Conservation (phyloP, 2,329 filamentous ascomycete species). For the Saccharata proteae region DNA sequence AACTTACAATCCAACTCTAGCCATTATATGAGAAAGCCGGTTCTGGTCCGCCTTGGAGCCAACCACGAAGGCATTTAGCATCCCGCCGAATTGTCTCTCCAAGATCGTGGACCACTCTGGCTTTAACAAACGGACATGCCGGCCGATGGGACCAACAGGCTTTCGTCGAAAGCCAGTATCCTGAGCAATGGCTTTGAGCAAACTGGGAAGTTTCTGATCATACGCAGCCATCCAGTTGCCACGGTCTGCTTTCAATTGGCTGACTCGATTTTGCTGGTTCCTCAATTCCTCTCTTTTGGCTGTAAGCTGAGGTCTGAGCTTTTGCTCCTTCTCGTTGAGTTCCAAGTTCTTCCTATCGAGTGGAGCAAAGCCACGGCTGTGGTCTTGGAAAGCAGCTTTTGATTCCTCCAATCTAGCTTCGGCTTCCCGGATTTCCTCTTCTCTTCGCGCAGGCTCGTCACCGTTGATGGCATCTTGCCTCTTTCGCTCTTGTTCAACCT, state of each 20-base stretch:
- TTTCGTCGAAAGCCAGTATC: constrained; percentile 56
- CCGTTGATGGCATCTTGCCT: constrained; percentile 54
- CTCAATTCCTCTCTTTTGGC: too few species aligned
- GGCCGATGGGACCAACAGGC: constrained; percentile 75
- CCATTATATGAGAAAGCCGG: constrained; percentile 56
- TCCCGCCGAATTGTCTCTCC: constrained; percentile 61
- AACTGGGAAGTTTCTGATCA: constrained; percentile 43
- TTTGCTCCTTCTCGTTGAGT: too few species aligned
- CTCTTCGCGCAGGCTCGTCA: constrained; percentile 52
- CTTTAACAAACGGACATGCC: constrained; percentile 62
- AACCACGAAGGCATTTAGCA: constrained; percentile 69
- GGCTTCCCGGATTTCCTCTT: constrained; percentile 47
- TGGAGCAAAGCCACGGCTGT: constrained; percentile 22
- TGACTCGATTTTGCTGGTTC: constrained; percentile 17
- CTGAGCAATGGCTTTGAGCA: constrained; percentile 57
- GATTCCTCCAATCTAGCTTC: constrained; percentile 39
- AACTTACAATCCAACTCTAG: constrained; percentile 39
- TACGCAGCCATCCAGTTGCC: constrained; percentile 54
- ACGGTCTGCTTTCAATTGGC: constrained; percentile 32
- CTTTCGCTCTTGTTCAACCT: constrained; percentile 43
- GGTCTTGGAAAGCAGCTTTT: constrained; percentile 27
- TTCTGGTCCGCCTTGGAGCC: constrained; percentile 62
- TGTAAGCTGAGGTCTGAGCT: too few species aligned
- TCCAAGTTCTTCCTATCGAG: constrained; percentile 26
- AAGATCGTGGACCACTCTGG: constrained; percentile 75